Base-by-base conservation (phyloP, 1,139 yeast genomes). In the Blastobotrys arbuscula region DNA sequence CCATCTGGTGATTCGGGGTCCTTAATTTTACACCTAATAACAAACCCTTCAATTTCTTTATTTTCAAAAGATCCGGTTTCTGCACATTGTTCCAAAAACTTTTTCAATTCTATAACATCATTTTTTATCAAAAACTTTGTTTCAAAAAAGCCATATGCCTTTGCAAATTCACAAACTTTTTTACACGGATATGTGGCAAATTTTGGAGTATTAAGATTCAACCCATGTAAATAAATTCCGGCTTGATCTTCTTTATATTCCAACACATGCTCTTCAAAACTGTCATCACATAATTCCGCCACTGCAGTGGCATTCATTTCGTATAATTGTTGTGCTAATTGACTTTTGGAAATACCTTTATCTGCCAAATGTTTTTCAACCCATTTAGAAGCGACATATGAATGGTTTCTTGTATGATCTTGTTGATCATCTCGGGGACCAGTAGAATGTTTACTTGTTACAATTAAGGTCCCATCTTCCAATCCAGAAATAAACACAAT, bases 261-360 rank as follows among this genome's bases (percentile, higher is more conserved):
- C 48, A 94, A 71, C 12, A 94, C 88, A 64, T 94, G 99, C 65
- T 94, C 98, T 63, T 94, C 98, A 66, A 94, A 94, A 0, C 69
- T 69, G 60, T 94, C 98, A 63, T 94, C 97, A 66, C 99, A 94
- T 42, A 81, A 75, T 65, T 92, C 98, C 1, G 94, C 90, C 0
- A 89, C 96, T 0, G 96, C 96, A 0, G 98, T 94, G 26, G 80
- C 63, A 53, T 81, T 78, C 55, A 73, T 58, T 1, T 66, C 59
- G 58, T 74, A 73, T 18, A 94, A 69, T 4, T 69, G 67, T 37
- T 59, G 58, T 0, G 89, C 97, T 42, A 94, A 73, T 1, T 78
- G 77, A 13, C 60, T 54, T 1, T 74, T 58, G 1, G 75, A 61
- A 19, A 73, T 65, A 0, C 76, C 78, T 2, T 59, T 57, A 1